phyloP scores from a whole-genome alignment of 2,329 filamentous ascomycete species.

The Drechslerella dactyloides region DNA sequence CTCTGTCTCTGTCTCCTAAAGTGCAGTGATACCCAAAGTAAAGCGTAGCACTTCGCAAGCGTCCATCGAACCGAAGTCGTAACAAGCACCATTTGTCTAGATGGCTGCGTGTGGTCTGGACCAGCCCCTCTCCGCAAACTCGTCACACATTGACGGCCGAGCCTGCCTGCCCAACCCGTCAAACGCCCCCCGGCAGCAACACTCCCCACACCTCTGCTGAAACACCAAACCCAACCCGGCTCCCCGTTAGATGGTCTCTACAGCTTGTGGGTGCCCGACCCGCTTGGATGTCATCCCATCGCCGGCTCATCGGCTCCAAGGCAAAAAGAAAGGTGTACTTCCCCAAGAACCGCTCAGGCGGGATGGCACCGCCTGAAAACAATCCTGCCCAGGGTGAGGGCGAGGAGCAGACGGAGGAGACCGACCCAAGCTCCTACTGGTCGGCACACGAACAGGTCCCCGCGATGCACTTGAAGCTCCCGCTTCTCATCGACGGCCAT shows the following conservation, averaged over 20 bases:
- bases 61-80: too few species aligned
- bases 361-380: slow-evolving; percentile 12
- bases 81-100: too few species aligned
- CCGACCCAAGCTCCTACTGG: not conserved
- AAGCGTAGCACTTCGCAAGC: too few species aligned
- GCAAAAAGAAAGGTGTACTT: slow-evolving; percentile 36
- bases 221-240: too few species aligned
- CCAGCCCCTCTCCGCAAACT: too few species aligned
- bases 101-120: too few species aligned
- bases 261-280: not conserved
- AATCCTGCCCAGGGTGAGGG: not conserved
- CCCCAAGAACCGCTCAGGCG: slow-evolving; percentile 14
- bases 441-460: slow-evolving; percentile 21
- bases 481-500: slow-evolving; percentile 42
- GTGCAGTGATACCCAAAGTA: too few species aligned
- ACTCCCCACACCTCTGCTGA: too few species aligned
- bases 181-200: too few species aligned
- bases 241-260: not conserved
- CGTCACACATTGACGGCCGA: too few species aligned
- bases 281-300: slow-evolving; percentile 28
- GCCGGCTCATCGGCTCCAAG: slow-evolving; percentile 17
- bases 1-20: too few species aligned
- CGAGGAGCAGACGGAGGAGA: not conserved
- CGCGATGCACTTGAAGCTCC: slow-evolving; percentile 28
- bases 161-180: too few species aligned